phyloP scores from a whole-genome alignment of 768 basidiomycete genomes.

The Amanita phalloides region DNA sequence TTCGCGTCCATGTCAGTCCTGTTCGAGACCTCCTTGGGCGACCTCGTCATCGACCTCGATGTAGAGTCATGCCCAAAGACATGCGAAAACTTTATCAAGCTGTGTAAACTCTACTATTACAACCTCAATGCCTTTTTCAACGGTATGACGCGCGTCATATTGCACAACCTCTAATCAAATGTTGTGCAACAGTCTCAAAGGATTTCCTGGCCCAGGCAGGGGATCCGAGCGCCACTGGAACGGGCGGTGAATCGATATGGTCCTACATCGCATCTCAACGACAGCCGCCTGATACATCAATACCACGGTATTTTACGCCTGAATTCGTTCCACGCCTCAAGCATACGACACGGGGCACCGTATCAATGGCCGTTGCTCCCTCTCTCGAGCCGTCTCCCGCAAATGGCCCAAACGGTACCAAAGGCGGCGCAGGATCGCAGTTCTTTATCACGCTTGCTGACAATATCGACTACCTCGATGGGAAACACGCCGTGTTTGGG shows the following conservation, averaged over 20 bases:
- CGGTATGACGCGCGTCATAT: constrained; percentile 40
- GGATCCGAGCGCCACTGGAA: constrained; percentile 93
- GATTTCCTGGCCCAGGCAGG: constrained; percentile 95
- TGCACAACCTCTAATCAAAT: not conserved
- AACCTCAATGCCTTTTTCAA: constrained; percentile 98
- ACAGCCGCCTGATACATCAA: constrained; percentile 7
- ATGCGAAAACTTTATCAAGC: constrained; percentile 93
- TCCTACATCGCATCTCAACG: constrained; percentile 52
- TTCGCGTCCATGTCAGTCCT: constrained; percentile 72
- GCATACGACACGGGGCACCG: constrained; percentile 76
- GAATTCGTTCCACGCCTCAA: constrained; percentile 76
- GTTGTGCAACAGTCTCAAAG: constrained; percentile 63
- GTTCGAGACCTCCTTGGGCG: constrained; percentile 93
- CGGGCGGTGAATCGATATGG: constrained; percentile 86
- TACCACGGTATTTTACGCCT: constrained; percentile 81
- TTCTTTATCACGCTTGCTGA: constrained; percentile 94
- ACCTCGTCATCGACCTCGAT: constrained; percentile 94
- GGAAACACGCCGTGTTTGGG: constrained; percentile 88
- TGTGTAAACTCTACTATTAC: constrained; percentile 97
- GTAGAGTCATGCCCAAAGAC: constrained; percentile 83
- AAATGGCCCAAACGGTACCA: constrained; percentile 16
- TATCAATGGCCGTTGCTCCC: constrained; percentile 98
- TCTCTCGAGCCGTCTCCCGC: constrained; percentile 29
- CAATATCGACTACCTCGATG: constrained; percentile 91
- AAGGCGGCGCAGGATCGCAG: constrained; percentile 72